Evolutionary conservation across 2,329 filamentous ascomycete genomes (phyloP).

Genomic region (Trichoderma sp.): DNA sequence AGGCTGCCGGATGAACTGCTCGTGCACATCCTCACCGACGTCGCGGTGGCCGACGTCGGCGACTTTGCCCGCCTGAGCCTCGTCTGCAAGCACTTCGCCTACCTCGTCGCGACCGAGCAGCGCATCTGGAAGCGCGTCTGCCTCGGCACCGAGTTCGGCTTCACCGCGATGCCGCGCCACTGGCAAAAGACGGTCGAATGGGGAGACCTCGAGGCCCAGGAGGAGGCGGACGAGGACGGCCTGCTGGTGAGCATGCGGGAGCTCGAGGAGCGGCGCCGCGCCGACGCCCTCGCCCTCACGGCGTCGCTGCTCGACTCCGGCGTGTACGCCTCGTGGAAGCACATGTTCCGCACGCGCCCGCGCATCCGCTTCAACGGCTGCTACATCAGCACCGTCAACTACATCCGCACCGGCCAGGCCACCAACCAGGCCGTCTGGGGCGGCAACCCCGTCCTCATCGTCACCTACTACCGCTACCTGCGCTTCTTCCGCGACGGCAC

Average conservation of each 20-base stretch:
- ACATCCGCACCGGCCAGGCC: conserved; percentile 78
- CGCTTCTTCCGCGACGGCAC: conserved; percentile 92
- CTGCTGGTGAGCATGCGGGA: conserved; percentile 44
- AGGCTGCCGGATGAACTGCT: conserved; percentile 82
- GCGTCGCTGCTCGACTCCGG: conserved; percentile 48
- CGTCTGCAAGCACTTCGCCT: conserved; percentile 87
- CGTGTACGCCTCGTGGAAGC: conserved; percentile 58
- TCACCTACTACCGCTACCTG: conserved; percentile 97
- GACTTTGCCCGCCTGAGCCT: conserved; percentile 74
- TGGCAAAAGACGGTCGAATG: conserved; percentile 66
- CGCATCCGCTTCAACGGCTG: conserved; percentile 91
- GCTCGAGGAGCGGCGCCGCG: conserved; percentile 39
- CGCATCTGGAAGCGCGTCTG: conserved; percentile 82
- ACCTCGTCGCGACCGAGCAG: conserved; percentile 80
- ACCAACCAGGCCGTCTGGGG: conserved; percentile 73
- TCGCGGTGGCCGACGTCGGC: conserved; percentile 74
- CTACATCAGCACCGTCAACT: conserved; percentile 97
- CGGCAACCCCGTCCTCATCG: conserved; percentile 79
- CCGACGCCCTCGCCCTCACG: conserved; percentile 43
- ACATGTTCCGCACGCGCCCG: conserved; percentile 79
- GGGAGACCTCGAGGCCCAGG: conserved; percentile 48
- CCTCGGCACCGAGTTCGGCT: conserved; percentile 71
- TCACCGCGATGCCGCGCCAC: conserved; percentile 79
- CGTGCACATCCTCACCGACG: conserved; percentile 71
- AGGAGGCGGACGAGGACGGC: conserved; percentile 39